phyloP scores from a whole-genome alignment of 768 basidiomycete species.

The Trametopsis cervina region DNA sequence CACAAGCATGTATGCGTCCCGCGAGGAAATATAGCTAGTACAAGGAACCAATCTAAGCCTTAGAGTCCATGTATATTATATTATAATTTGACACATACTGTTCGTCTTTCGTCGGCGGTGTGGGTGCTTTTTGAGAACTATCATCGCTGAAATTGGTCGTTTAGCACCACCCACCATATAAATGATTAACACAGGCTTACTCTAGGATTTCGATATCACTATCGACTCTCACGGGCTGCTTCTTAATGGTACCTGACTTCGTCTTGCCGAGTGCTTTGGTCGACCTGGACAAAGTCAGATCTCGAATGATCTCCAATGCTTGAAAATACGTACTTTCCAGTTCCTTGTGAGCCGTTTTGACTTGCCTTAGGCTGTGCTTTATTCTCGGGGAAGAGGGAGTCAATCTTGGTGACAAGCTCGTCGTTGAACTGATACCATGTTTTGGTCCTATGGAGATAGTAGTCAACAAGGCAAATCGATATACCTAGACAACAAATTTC shows the following conservation, averaged over 20 bases:
- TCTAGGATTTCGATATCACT: conserved; percentile 20
- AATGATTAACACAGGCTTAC: conserved; percentile 10
- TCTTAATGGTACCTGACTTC: conserved; percentile 38
- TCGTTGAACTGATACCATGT: conserved; percentile 95
- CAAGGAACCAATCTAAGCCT: neutral
- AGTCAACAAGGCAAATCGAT: neutral
- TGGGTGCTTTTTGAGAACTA: neutral
- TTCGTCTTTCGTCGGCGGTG: neutral
- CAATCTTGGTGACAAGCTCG: conserved; percentile 66
- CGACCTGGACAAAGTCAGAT: neutral
- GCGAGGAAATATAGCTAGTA: conserved; percentile 49
- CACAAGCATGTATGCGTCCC: conserved; percentile 93
- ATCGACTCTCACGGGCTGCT: conserved; percentile 32
- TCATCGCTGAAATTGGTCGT: neutral
- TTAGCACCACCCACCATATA: neutral
- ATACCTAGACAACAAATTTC: neutral
- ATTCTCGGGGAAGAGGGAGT: conserved; percentile 37
- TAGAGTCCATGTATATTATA: neutral
- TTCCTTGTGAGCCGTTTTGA: conserved; percentile 25
- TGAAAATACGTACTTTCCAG: conserved; percentile 5
- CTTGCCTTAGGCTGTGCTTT: conserved; percentile 22
- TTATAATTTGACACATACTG: neutral
- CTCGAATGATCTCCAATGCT: too few relatives aligned
- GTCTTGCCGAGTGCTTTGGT: conserved; percentile 7
- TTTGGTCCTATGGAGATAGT: conserved; percentile 35